phyloP scores from a whole-genome alignment of 1,284 basidiomycete genomes.

The Cutaneotrichosporon sp. region DNA sequence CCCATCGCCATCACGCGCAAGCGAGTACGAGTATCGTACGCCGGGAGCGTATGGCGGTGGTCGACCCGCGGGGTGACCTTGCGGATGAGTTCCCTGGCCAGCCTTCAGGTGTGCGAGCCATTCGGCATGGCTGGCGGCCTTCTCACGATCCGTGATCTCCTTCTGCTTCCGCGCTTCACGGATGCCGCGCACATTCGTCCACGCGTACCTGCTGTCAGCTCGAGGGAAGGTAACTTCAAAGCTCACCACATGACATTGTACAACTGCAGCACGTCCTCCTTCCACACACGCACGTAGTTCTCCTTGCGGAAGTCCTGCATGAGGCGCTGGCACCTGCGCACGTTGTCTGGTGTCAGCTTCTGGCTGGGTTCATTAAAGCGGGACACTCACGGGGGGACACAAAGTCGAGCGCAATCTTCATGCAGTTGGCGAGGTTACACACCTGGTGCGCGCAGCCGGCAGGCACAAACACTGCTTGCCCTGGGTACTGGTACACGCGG shows the following conservation, averaged over 20 bases:
- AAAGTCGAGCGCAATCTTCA: slow-evolving; percentile 96
- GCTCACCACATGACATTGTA: slow-evolving; percentile 89
- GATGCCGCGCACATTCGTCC: slow-evolving; percentile 42
- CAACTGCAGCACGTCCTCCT: slow-evolving; percentile 88
- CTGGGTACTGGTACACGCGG: slow-evolving; percentile 81
- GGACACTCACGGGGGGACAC: slow-evolving; percentile 65
- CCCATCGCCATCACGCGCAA: background rate
- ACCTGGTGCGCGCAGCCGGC: slow-evolving; percentile 95
- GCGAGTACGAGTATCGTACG: background rate
- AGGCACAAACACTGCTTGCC: slow-evolving; percentile 94
- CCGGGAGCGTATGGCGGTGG: background rate
- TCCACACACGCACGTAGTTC: slow-evolving; percentile 83
- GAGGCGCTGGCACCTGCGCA: slow-evolving; percentile 75
- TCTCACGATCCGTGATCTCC: slow-evolving; percentile 22
- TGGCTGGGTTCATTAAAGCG: background rate
- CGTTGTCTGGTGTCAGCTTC: slow-evolving; percentile 63
- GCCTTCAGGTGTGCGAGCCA: background rate
- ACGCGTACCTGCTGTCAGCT: slow-evolving; percentile 43
- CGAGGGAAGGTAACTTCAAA: background rate
- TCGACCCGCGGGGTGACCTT: background rate
- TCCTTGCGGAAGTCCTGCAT: slow-evolving; percentile 85
- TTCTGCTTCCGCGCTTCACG: slow-evolving; percentile 29
- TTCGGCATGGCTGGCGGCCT: slow-evolving; percentile 17
- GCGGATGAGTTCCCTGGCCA: slow-evolving; percentile 17
- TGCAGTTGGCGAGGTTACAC: slow-evolving; percentile 72